Conservation (phyloP, 441 rosid species). For the Rhodomyrtus psidioides region DNA sequence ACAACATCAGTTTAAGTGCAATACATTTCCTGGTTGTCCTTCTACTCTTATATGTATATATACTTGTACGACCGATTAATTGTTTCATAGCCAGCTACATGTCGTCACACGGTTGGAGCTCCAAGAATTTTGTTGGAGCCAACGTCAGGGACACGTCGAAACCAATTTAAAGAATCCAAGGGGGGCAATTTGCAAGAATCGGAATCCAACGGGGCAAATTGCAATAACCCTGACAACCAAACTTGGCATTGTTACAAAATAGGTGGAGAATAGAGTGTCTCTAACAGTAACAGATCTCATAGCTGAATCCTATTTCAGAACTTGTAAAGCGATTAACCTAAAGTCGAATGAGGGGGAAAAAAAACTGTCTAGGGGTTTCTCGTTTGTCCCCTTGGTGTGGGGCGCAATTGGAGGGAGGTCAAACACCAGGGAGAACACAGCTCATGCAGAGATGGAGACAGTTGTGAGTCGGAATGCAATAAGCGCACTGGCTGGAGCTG, state of each 20-base stretch:
- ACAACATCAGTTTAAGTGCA: not conserved
- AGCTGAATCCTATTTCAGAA: not conserved
- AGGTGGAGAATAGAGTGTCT: not conserved
- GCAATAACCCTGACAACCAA: not conserved
- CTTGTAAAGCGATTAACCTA: not conserved
- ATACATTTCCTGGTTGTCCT: not conserved
- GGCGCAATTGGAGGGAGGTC: not conserved
- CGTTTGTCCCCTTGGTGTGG: not conserved
- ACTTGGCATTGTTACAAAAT: not conserved
- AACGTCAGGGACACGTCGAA: not conserved
- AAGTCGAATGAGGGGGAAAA: not conserved
- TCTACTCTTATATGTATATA: not conserved
- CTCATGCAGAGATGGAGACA: not conserved
- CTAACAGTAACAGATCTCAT: not conserved
- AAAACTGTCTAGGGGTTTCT: not conserved
- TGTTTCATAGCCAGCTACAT: accelerated
- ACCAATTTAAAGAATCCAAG: not conserved
- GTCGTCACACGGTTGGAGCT: not conserved
- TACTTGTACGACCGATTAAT: not conserved
- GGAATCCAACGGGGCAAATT: not conserved
- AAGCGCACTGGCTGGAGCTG: not conserved
- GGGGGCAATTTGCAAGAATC: not conserved
- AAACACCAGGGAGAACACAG: not conserved
- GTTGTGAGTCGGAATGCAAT: not conserved
- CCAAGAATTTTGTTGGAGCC: not conserved